phyloP scores from a whole-genome alignment of 2,329 filamentous ascomycete genomes.

The Hypocreales sp. region DNA sequence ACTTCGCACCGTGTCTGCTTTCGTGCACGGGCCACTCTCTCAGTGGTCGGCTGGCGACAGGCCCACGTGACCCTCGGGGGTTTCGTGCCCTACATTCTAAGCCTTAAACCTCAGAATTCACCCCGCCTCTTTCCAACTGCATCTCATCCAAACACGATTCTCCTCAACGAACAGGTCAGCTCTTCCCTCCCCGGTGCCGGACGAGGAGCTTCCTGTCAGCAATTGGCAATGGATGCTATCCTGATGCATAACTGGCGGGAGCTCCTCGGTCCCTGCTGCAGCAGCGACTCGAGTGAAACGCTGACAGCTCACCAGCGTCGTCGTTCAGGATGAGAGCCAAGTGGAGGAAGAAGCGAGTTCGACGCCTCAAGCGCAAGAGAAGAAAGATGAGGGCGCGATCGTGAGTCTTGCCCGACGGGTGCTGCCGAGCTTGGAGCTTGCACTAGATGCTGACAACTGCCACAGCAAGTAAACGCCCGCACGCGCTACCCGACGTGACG shows the following conservation, averaged over 20 bases:
- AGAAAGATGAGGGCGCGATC: constrained; percentile 98
- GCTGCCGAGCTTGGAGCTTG: no score
- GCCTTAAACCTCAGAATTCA: constrained; percentile 12
- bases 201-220: neutral
- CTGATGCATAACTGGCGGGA: neutral
- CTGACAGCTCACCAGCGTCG: constrained; percentile 5
- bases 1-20: neutral
- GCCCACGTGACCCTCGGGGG: constrained; percentile 20
- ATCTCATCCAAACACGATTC: constrained; percentile 28
- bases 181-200: neutral
- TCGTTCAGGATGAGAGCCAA: constrained; percentile 72
- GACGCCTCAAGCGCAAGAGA: constrained; percentile 98
- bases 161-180: constrained; percentile 29
- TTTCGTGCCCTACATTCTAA: constrained; percentile 18
- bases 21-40: constrained; percentile 1
- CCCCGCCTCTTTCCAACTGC: constrained; percentile 15
- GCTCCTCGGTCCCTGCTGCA: no score
- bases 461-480: constrained; percentile 52
- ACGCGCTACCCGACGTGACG: constrained; percentile 37
- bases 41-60: neutral
- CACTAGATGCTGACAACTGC: constrained; percentile 15
- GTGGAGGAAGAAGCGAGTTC: constrained; percentile 99
- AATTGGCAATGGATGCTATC: neutral
- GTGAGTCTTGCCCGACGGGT: constrained; percentile 55
- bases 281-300: no score